Percentiles rank a stretch among this genome's conserved stretches.
Conservation (phyloP, 768 basidiomycete genomes). For the Steccherinum ochraceum region DNA sequence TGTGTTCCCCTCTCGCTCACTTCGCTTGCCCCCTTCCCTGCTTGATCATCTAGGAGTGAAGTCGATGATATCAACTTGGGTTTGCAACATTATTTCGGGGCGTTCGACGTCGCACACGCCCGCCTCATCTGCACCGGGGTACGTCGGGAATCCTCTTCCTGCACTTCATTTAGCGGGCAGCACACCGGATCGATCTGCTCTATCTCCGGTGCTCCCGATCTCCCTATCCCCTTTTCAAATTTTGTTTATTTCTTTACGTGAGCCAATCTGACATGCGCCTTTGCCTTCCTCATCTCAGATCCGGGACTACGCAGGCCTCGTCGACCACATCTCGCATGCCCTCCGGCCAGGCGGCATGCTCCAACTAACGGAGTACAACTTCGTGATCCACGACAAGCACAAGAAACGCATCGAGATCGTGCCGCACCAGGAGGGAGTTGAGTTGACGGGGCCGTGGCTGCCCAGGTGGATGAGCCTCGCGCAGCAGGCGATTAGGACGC, state of each 20-base stretch:
- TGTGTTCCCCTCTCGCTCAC: background rate
- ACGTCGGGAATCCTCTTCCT: constrained; percentile 26
- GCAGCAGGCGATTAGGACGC: constrained; percentile 43
- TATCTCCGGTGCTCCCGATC: constrained; percentile 10
- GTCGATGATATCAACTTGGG: constrained; percentile 83
- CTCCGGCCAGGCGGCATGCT: constrained; percentile 68
- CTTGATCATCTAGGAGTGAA: constrained; percentile 51
- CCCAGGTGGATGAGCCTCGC: constrained; percentile 56
- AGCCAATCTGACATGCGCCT: background rate
- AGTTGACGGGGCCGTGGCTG: constrained; percentile 43
- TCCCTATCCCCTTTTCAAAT: constrained; percentile 13
- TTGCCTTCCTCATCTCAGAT: constrained; percentile 40
- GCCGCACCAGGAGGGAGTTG: constrained; percentile 21
- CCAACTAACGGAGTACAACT: constrained; percentile 65
- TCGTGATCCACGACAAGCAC: constrained; percentile 50
- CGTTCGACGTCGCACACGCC: constrained; percentile 72
- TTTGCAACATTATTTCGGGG: constrained; percentile 73
- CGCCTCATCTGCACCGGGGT: constrained; percentile 71
- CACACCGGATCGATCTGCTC: constrained; percentile 2
- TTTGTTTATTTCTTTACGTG: too few species aligned
- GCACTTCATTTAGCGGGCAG: too few species aligned
- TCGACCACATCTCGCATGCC: constrained; percentile 61
- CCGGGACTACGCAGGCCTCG: constrained; percentile 54
- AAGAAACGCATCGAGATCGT: constrained; percentile 34
- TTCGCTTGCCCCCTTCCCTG: constrained; percentile 2